Evolutionary conservation across 2,329 filamentous ascomycete species (phyloP).

Genomic region (Nemania abortiva): DNA sequence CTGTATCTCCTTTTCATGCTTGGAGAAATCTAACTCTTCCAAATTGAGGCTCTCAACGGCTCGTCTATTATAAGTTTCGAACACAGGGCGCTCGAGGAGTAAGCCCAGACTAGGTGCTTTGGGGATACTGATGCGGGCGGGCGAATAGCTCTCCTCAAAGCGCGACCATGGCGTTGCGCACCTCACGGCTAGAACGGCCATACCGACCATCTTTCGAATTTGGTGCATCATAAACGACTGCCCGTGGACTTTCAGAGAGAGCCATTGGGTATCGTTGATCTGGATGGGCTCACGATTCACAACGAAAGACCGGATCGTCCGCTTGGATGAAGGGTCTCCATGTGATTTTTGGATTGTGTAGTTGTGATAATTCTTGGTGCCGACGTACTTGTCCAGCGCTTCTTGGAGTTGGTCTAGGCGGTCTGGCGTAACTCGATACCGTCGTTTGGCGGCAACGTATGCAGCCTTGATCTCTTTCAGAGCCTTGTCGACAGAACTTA

Average conservation of each 20-base stretch:
- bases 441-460: conserved; percentile 84
- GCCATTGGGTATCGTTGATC: conserved; percentile 93
- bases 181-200: conserved; percentile 86
- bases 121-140: conserved; percentile 84
- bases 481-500: conserved; percentile 70
- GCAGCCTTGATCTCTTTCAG: conserved; percentile 82
- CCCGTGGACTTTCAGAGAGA: conserved; percentile 94
- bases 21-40: conserved; percentile 80
- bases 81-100: conserved; percentile 90
- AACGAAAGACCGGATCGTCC: conserved; percentile 92
- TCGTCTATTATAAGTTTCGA: conserved; percentile 86
- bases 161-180: conserved; percentile 81
- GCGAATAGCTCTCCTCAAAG: conserved; percentile 79
- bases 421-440: conserved; percentile 80
- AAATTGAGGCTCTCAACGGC: conserved; percentile 72
- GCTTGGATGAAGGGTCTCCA: conserved; percentile 85
- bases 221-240: conserved; percentile 99
- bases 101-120: conserved; percentile 93
- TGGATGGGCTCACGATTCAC: conserved; percentile 81
- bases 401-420: conserved; percentile 82
- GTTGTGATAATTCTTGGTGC: conserved; percentile 95
- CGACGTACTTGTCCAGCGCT: conserved; percentile 79
- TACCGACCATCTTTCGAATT: conserved; percentile 98
- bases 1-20: conserved; percentile 81
- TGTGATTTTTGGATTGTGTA: conserved; percentile 92